These are phyloP conservation scores for Phaeosphaeria sp. DNA, from an alignment of 2,329 filamentous ascomycete genomes.

Conservation along the genomic window DNA sequence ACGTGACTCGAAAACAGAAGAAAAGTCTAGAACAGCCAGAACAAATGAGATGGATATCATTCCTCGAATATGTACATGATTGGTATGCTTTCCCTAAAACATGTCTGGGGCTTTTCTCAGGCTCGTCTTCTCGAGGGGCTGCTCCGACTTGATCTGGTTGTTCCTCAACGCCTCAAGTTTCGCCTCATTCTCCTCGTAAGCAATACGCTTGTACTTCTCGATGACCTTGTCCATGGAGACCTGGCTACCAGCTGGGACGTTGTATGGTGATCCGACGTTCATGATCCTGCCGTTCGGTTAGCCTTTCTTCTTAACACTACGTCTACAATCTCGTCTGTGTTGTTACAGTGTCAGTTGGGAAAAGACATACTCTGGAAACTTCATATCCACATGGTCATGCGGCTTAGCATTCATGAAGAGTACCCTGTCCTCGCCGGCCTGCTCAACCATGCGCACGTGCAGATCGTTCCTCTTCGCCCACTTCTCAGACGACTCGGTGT, in stretches of 20 bases:
- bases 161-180: conserved; percentile 55
- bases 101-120: conserved; percentile 28
- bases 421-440: conserved; percentile 67
- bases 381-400: conserved; percentile 60
- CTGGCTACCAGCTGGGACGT: conserved; percentile 66
- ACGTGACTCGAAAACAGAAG: not conserved
- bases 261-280: conserved; percentile 68
- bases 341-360: not conserved
- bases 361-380: conserved; percentile 67
- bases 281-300: conserved; percentile 58
- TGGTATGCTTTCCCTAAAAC: conserved; percentile 10
- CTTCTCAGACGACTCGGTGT: conserved; percentile 59
- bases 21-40: not conserved
- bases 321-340: not conserved
- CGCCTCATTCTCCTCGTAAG: conserved; percentile 62
- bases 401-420: conserved; percentile 60
- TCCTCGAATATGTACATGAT: conserved; percentile 27
- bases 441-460: conserved; percentile 67
- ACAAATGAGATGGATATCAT: conserved; percentile 28
- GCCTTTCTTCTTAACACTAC: not conserved
- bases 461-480: conserved; percentile 65
- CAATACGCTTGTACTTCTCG: conserved; percentile 66
- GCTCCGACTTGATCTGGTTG: conserved; percentile 41
- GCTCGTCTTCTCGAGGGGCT: conserved; percentile 32
- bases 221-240: conserved; percentile 66